Evolutionary conservation across 2,329 filamentous ascomycete genomes (phyloP).

Genomic region (Colletotrichum acutatum): DNA sequence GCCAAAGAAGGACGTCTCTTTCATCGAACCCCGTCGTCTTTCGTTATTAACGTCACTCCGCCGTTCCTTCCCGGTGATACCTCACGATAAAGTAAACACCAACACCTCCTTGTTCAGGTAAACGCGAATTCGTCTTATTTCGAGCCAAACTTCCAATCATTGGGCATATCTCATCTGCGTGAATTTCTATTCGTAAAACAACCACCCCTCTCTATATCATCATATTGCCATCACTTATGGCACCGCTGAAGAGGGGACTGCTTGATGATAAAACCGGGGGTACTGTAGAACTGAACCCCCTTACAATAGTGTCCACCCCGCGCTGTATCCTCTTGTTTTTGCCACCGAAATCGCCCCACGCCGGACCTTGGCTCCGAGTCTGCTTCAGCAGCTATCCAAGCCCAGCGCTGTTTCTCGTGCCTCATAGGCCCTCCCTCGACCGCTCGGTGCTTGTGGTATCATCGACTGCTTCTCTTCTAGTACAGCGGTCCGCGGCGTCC

Average conservation of each 20-base stretch:
- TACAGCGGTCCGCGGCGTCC: not conserved
- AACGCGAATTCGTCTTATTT: not conserved
- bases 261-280: not conserved
- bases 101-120: not conserved
- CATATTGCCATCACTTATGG: slow-evolving; percentile 10
- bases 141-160: too few relatives aligned
- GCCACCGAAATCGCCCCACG: not conserved
- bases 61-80: not conserved
- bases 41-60: not conserved
- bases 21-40: not conserved
- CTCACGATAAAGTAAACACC: not conserved
- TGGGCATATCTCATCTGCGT: slow-evolving; percentile 12
- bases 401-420: not conserved
- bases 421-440: not conserved
- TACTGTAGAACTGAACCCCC: not conserved
- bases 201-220: slow-evolving; percentile 29
- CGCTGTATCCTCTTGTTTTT: not conserved
- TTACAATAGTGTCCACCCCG: not conserved
- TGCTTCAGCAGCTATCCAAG: slow-evolving; percentile 17
- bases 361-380: slow-evolving; percentile 8
- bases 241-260: not conserved
- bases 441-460: slow-evolving; percentile 31
- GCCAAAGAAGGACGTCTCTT: too few relatives aligned
- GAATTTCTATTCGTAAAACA: slow-evolving; percentile 28
- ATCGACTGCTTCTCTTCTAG: slow-evolving; percentile 21